Evolutionary conservation across 495 filamentous ascomycete species (phyloP).

Genomic region (Penicillium odoratum): DNA sequence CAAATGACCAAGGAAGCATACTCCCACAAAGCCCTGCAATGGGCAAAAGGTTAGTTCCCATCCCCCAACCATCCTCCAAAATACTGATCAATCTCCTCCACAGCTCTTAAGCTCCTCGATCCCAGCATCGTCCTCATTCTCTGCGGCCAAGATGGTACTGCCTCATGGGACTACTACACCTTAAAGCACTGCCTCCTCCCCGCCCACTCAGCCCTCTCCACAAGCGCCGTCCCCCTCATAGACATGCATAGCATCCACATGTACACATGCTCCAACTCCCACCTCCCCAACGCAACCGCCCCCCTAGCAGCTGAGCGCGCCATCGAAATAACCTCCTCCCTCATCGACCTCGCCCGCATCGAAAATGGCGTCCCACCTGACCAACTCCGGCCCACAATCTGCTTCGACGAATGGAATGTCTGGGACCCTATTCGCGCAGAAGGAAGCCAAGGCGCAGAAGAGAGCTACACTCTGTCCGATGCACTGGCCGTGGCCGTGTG

Average conservation of each 20-base stretch:
- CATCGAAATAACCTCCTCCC: conserved; percentile 64
- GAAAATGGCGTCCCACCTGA: conserved; percentile 59
- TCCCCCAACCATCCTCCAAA: neutral
- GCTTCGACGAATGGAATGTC: conserved; percentile 87
- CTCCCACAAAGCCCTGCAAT: conserved; percentile 72
- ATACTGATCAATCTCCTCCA: neutral
- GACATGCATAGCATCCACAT: conserved; percentile 74
- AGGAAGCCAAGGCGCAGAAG: conserved; percentile 66
- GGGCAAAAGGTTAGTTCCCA: conserved; percentile 59
- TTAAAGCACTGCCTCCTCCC: conserved; percentile 60
- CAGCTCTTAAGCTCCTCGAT: conserved; percentile 71
- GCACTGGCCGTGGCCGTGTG: conserved; percentile 71
- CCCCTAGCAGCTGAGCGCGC: conserved; percentile 71
- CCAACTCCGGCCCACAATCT: conserved; percentile 63
- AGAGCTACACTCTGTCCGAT: conserved; percentile 73
- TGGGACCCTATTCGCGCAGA: conserved; percentile 76
- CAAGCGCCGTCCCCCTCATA: conserved; percentile 55
- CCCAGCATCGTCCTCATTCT: conserved; percentile 65
- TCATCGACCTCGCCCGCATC: conserved; percentile 75
- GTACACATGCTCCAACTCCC: conserved; percentile 60
- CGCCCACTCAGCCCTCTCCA: conserved; percentile 39
- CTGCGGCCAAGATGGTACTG: conserved; percentile 68
- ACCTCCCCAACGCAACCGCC: conserved; percentile 62
- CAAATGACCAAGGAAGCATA: conserved; percentile 76
- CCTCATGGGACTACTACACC: conserved; percentile 71